These are phyloP conservation scores for Gynochthodes officinalis DNA, from an alignment of 257 asterid genomes.

Conservation along the genomic window DNA sequence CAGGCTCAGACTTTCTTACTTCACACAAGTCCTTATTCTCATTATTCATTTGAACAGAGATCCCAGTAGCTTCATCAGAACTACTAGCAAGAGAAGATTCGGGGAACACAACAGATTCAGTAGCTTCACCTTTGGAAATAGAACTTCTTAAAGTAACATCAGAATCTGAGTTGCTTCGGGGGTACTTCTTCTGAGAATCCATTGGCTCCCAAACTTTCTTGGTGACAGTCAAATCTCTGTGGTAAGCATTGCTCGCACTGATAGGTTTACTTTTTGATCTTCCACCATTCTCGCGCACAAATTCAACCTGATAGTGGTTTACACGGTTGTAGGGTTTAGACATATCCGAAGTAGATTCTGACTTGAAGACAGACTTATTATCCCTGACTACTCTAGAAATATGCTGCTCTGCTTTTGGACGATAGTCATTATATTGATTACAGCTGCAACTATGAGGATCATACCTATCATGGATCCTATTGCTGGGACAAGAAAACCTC, in stretches of 20 bases:
- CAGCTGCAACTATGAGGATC: slow-evolving; percentile 65
- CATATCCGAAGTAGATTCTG: slow-evolving; percentile 49
- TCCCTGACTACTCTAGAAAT: slow-evolving; percentile 42
- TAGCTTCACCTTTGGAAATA: slow-evolving; percentile 44
- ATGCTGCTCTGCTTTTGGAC: slow-evolving; percentile 53
- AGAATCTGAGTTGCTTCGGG: slow-evolving; percentile 62
- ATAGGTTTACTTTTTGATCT: slow-evolving; percentile 56
- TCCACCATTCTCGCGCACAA: slow-evolving; percentile 44
- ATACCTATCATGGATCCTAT: slow-evolving; percentile 46
- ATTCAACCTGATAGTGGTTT: slow-evolving; percentile 45
- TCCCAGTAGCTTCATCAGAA: slow-evolving; percentile 42
- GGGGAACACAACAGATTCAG: slow-evolving; percentile 46
- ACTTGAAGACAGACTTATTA: slow-evolving; percentile 41
- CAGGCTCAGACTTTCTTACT: slow-evolving; percentile 21
- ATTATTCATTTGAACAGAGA: slow-evolving; percentile 35
- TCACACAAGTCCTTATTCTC: slow-evolving; percentile 34
- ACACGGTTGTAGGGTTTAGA: slow-evolving; percentile 65
- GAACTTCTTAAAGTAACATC: slow-evolving; percentile 64
- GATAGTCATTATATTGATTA: slow-evolving; percentile 53
- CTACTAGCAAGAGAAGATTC: slow-evolving; percentile 47
- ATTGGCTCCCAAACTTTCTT: slow-evolving; percentile 98
- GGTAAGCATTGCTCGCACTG: slow-evolving; percentile 35
- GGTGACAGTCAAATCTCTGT: slow-evolving; percentile 32
- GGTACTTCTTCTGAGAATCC: slow-evolving; percentile 70
- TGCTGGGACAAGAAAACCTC: slow-evolving; percentile 46